Conservation (phyloP, 2,329 filamentous ascomycete genomes). For the Leptographium wingfieldii region DNA sequence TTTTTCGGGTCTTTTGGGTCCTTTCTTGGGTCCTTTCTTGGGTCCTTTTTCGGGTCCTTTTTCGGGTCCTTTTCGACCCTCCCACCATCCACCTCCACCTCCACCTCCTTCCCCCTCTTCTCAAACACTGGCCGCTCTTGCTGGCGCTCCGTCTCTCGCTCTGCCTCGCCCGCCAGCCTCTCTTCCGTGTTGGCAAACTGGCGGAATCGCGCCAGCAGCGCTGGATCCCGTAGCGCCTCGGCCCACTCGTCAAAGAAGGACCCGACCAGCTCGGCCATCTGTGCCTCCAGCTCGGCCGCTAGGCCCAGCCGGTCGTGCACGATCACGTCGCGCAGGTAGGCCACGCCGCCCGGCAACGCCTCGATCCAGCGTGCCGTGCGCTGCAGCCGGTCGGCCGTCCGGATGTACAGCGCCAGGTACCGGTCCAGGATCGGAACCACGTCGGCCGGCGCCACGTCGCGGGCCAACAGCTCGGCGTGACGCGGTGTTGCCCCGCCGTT, state of each 20-base stretch:
- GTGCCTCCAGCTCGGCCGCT: constrained; percentile 67
- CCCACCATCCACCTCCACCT: too few relatives aligned
- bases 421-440: constrained; percentile 76
- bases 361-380: constrained; percentile 84
- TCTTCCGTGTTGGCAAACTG: constrained; percentile 78
- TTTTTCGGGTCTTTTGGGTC: not conserved
- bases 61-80: too few relatives aligned
- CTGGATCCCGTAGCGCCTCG: constrained; percentile 60
- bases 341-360: constrained; percentile 67
- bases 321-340: constrained; percentile 71
- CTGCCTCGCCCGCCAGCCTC: constrained; percentile 55
- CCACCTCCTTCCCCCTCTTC: constrained; percentile 40
- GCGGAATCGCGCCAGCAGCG: constrained; percentile 54
- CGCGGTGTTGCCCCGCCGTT: constrained; percentile 79
- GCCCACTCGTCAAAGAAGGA: constrained; percentile 89
- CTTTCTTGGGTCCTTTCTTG: constrained; percentile 25
- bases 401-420: constrained; percentile 88
- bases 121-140: constrained; percentile 68
- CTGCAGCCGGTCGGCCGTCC: constrained; percentile 81
- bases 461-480: constrained; percentile 72
- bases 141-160: constrained; percentile 58
- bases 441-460: constrained; percentile 72
- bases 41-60: not conserved
- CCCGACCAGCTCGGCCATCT: constrained; percentile 77
- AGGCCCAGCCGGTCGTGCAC: constrained; percentile 80